Conservation (phyloP, 805 yeast species). For the Nakazawaea laoshanensis region DNA sequence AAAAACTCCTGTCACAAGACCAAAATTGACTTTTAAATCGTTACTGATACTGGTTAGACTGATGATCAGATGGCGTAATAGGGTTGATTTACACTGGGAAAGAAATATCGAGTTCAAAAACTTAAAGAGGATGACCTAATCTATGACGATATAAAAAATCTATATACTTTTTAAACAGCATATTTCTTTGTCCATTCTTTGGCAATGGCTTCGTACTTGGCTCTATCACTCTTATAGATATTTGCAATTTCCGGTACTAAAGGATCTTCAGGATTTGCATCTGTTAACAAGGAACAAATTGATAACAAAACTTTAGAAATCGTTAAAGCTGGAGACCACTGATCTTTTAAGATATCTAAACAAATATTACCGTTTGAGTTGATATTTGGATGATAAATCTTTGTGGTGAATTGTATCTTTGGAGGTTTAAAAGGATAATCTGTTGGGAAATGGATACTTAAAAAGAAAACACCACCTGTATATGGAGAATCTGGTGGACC, state of each 20-base stretch:
- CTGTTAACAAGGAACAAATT: conserved; percentile 91
- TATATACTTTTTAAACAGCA: conserved; percentile 77
- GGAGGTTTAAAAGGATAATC: conserved; percentile 99
- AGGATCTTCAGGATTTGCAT: conserved; percentile 98
- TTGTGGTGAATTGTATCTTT: conserved; percentile 85
- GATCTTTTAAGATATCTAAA: conserved; percentile 92
- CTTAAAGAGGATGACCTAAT: no score
- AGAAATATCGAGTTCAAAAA: no score
- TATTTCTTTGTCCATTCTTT: conserved; percentile 98
- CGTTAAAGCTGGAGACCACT: conserved; percentile 98
- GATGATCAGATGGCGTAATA: no score
- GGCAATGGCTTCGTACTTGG: conserved; percentile 94
- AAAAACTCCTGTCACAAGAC: no score
- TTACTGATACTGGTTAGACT: no score
- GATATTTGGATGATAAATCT: conserved; percentile 96
- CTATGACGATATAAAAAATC: no score
- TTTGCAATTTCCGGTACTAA: conserved; percentile 98
- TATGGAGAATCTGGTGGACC: conserved; percentile 94
- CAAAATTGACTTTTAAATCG: no score
- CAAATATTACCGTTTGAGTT: conserved; percentile 94
- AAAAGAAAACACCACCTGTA: conserved; percentile 84
- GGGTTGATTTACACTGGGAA: no score
- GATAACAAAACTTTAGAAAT: conserved; percentile 92
- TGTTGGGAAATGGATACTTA: conserved; percentile 95
- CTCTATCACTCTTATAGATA: conserved; percentile 87